Evolutionary conservation across 192 early-diverging fungal species (phyloP).

Genomic region (Entophlyctis luteolus): DNA sequence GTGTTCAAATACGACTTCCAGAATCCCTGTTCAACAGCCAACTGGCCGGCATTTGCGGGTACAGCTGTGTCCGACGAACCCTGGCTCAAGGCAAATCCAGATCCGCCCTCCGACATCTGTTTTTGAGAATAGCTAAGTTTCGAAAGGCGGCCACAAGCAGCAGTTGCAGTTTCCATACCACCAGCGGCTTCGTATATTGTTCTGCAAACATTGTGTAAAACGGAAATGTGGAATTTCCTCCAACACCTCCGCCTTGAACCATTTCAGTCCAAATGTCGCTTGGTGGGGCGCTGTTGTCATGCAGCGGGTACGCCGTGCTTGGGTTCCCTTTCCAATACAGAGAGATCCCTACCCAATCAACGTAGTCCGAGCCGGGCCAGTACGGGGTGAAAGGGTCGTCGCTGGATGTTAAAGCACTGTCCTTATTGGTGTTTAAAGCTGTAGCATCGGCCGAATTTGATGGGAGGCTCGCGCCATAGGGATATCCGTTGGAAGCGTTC

Average conservation of each 20-base stretch:
- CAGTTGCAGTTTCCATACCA: background rate
- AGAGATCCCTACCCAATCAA: constrained; percentile 26
- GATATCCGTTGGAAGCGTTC: constrained; percentile 34
- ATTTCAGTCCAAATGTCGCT: background rate
- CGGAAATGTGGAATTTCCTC: background rate
- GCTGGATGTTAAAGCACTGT: constrained; percentile 30
- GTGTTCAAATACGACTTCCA: background rate
- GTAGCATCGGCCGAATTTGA: constrained; percentile 21
- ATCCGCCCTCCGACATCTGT: constrained; percentile 13
- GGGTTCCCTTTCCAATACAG: constrained; percentile 20
- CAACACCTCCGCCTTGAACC: constrained; percentile 1
- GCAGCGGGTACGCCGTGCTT: background rate
- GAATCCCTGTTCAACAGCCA: background rate
- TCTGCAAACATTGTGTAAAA: constrained; percentile 11
- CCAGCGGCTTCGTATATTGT: background rate
- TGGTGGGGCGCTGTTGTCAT: background rate
- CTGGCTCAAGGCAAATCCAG: constrained; percentile 1
- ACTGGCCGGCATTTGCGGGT: background rate
- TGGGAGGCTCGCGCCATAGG: constrained; percentile 21
- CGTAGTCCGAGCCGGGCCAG: constrained; percentile 43
- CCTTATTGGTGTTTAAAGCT: constrained; percentile 46
- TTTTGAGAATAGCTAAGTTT: background rate
- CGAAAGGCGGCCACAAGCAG: no score
- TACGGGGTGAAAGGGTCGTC: constrained; percentile 50
- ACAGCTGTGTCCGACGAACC: background rate